Base-by-base conservation (phyloP, 1,139 yeast genomes). In the Debaryomyces singareniensis region DNA sequence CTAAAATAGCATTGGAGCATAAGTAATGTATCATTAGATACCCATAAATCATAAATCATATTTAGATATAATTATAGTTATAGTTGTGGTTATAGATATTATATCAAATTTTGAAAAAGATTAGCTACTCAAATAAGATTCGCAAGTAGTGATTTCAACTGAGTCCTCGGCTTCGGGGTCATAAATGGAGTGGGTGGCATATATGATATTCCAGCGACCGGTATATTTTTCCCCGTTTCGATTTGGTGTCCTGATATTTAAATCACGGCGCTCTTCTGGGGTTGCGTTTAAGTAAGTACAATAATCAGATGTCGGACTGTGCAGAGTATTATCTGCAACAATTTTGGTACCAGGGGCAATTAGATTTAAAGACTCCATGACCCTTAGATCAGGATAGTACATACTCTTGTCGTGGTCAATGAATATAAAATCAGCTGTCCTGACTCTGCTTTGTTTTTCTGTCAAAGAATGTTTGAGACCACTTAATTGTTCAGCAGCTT, bases 151-250 rank as follows among this genome's bases (percentile, higher is more conserved):
- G 18, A 61, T 35, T 34, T 59, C 68, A 13, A 61, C 49, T 0
- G 55, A 64, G 39, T 57, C 66, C 12, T 35, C 33, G 9, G 27
- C 22, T 6, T 39, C 39, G 4, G 26, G 30, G 4, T 43, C 40
- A 10, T 36, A 37, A 5, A 45, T 35, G 11, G 59, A 48, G 13
- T 50, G 33, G 0, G 67, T 48, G 4, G 62, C 58, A 39, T 70
- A 70, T 15, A 61, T 28, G n/a, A 66, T 42, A 29, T 68, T 61
- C 74, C 73, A 68, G 29, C 63, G 51, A 0, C 75, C 75, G 1
- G 44, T 33, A 36, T 40, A 62, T 21, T 44, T 35, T 6, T 35
- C 34, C 5, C 67, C 68, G 28, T 51, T 53, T 4, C 43, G 35
- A 32, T 64, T 66, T 4, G 34, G 39, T 9, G 37, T 40, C 2